Evolutionary conservation across 345 rosid species (phyloP), one percentile per base, ranked within the genome.

Genomic region (Lepidium aucheri): DNA sequence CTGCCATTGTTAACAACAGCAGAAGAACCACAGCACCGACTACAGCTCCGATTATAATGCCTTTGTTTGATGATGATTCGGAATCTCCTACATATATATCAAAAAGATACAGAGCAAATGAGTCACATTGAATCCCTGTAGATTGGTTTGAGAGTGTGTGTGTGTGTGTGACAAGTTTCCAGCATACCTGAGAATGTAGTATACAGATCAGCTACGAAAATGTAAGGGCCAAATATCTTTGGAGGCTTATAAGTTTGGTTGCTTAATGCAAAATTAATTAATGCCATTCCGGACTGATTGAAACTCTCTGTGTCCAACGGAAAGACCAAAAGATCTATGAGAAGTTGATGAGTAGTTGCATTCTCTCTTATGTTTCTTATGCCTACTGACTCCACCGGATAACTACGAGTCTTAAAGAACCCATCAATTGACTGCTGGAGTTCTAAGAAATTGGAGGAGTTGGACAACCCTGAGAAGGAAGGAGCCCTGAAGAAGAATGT

Each of bases 201-300:
- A 39, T 95, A 88, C 1, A 1, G 8, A 3, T 73, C 22, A 0
- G 76, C 96, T 0, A 0, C 22, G 50, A 88, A 95, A 62, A 41
- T 4, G 78, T 63, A 88, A 39, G 97, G 95, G 18, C 96, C 99
- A 44, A 74, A 88, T 2, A 1, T 2, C 0, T 2, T 0, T 28
- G 96, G 89, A 59, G 96, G 93, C 78, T 85, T 75, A 77, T 63
- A 83, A 55, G 73, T 66, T 76, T 85, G 96, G 51, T 79, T 88
- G 69, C 86, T 95, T 1, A 89, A 73, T 13, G 47, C 78, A 77
- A 79, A 84, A 11, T 67, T 91, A 26, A 95, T 72, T 20, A 14
- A 15, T 41, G 53, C 22, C 63, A 89, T 13, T 56, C 53, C 81
- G 0, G 85, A 63, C 47, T 77, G 36, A 55, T 82, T 83, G 72